Percentiles rank a stretch among this genome's conserved stretches.
Conservation (phyloP, 768 basidiomycete species). For the Tubosaeta brunneosetosa region DNA sequence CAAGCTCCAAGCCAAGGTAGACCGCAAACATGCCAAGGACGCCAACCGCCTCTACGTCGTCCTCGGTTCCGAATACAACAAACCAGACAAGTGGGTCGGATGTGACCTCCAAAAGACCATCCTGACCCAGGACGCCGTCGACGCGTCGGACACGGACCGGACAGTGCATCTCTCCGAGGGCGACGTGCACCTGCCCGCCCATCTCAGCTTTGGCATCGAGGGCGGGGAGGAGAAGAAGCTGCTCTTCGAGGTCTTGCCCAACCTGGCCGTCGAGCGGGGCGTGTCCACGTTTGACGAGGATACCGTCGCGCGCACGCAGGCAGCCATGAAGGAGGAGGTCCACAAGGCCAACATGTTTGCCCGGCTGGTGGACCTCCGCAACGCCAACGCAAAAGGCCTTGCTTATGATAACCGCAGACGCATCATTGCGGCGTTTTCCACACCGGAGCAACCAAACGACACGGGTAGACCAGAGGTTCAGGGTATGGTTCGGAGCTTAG, state of each 20-base stretch:
- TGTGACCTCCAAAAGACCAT: conserved; percentile 64
- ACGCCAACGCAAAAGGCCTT: conserved; percentile 84
- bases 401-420: conserved; percentile 81
- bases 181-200: conserved; percentile 43
- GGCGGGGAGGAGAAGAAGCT: conserved; percentile 46
- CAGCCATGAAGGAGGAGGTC: conserved; percentile 34
- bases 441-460: conserved; percentile 59
- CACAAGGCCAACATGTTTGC: conserved; percentile 55
- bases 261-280: conserved; percentile 38
- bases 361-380: conserved; percentile 74
- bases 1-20: conserved; percentile 44
- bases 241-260: conserved; percentile 66
- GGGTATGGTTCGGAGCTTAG: conserved; percentile 42
- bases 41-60: conserved; percentile 58
- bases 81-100: conserved; percentile 62
- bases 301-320: conserved; percentile 18
- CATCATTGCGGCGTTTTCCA: conserved; percentile 76
- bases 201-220: conserved; percentile 64
- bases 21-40: conserved; percentile 34
- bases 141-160: conserved; percentile 18
- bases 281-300: conserved; percentile 17
- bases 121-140: conserved; percentile 50
- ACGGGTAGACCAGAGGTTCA: conserved; percentile 87
- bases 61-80: conserved; percentile 63
- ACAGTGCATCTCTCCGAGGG: conserved; percentile 33